Evolutionary conservation across 2,329 filamentous ascomycete species (phyloP).

Genomic region (Calycina marina): DNA sequence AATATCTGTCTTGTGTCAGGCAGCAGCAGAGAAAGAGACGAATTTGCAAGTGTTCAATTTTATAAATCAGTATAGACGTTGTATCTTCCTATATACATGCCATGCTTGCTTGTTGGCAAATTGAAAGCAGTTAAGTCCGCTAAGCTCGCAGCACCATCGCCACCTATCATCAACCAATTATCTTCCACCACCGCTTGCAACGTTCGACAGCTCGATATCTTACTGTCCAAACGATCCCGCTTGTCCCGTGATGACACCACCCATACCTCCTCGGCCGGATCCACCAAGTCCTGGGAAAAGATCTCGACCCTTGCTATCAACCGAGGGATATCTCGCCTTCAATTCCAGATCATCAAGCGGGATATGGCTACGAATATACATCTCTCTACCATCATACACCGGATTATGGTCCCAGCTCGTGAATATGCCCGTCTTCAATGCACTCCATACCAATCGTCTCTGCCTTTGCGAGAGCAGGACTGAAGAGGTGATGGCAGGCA

Average conservation of each 20-base stretch:
- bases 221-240: slow-evolving; percentile 14
- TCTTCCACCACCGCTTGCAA: too few relatives aligned
- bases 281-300: slow-evolving; percentile 8
- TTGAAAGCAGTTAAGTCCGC: too few relatives aligned
- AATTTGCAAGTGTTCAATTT: too few relatives aligned
- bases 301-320: slow-evolving; percentile 29
- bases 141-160: too few relatives aligned
- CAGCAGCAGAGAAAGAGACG: too few relatives aligned
- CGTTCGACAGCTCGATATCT: slow-evolving; percentile 1
- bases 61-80: too few relatives aligned
- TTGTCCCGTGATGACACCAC: slow-evolving; percentile 9
- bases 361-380: slow-evolving; percentile 76
- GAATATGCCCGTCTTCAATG: slow-evolving; percentile 60
- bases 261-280: slow-evolving; percentile 7
- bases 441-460: slow-evolving; percentile 64
- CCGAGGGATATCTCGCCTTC: slow-evolving; percentile 55
- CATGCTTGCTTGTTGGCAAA: too few relatives aligned
- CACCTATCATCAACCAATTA: too few relatives aligned
- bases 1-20: too few relatives aligned
- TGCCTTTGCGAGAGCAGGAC: slow-evolving; percentile 68
- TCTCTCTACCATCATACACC: slow-evolving; percentile 49
- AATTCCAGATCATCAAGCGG: slow-evolving; percentile 70
- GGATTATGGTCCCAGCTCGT: slow-evolving; percentile 82
- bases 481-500: slow-evolving; percentile 58
- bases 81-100: too few relatives aligned